Percentiles rank a stretch among this genome's conserved stretches.
Evolutionary conservation across 164 flowering plant species (phyloP).

Genomic region (Sedum album): DNA sequence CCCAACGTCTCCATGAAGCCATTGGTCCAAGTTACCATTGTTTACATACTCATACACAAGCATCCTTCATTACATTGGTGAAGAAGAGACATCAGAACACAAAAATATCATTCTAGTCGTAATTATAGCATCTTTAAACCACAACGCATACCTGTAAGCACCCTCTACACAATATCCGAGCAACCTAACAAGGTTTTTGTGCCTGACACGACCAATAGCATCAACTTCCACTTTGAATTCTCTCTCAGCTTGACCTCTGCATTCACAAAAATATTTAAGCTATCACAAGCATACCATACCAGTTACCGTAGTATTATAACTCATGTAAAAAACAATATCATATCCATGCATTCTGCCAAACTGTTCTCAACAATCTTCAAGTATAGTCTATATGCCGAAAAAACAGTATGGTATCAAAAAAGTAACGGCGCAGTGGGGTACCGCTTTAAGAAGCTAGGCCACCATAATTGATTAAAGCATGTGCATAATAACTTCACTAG

Average conservation of each 20-base stretch:
- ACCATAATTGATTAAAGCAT: constrained; percentile 4
- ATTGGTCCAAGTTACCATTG: constrained; percentile 90
- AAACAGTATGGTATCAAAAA: not conserved
- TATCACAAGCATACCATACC: not conserved
- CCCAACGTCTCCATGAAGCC: constrained; percentile 97
- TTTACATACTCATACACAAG: constrained; percentile 93
- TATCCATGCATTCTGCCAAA: not conserved
- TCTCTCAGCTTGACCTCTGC: constrained; percentile 92
- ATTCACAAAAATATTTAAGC: constrained; percentile 1
- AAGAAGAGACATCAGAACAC: not conserved
- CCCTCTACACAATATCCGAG: constrained; percentile 97
- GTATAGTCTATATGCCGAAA: not conserved
- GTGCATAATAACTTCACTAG: not conserved
- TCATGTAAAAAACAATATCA: not conserved
- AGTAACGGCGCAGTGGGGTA: not conserved
- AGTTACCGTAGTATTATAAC: not conserved
- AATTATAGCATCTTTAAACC: not conserved
- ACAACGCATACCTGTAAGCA: constrained; percentile 67
- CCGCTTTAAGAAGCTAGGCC: not conserved
- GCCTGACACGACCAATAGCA: constrained; percentile 95
- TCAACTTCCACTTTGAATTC: constrained; percentile 94
- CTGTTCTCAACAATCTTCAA: not conserved
- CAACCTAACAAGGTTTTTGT: constrained; percentile 91
- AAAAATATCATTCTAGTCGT: not conserved
- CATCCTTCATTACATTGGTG: constrained; percentile 75